A percentile compares a stretch with the other conserved stretches of the same genome.
These are phyloP conservation scores for Mortierella sp. DNA, from an alignment of 371 early-diverging fungal species.

Conservation along the genomic window DNA sequence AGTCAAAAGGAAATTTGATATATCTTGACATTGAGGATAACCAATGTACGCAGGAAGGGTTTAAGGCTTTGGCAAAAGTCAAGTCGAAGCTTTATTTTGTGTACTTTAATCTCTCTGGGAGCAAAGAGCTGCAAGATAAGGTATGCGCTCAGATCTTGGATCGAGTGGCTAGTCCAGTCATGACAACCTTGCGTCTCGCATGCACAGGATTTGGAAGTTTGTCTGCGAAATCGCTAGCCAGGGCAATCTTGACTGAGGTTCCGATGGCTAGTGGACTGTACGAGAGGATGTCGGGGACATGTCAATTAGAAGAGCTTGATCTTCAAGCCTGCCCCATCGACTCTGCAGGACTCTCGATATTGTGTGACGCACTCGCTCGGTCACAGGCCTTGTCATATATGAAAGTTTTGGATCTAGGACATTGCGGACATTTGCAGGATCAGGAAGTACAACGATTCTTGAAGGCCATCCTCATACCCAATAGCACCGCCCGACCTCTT, in stretches of 20 bases:
- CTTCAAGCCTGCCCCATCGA: constrained; percentile 41
- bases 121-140: constrained; percentile 26
- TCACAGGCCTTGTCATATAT: constrained; percentile 15
- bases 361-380: constrained; percentile 16
- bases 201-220: constrained; percentile 36
- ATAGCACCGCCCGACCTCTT: constrained; percentile 6
- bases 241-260: background rate
- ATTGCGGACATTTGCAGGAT: constrained; percentile 29
- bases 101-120: constrained; percentile 40
- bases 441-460: constrained; percentile 14
- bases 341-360: constrained; percentile 13
- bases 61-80: constrained; percentile 30
- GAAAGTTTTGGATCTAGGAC: constrained; percentile 35
- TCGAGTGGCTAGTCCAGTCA: constrained; percentile 26
- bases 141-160: constrained; percentile 41
- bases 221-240: constrained; percentile 32
- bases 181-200: constrained; percentile 32
- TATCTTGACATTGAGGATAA: constrained; percentile 51
- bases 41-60: constrained; percentile 38
- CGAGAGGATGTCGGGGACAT: constrained; percentile 6
- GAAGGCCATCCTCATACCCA: constrained; percentile 25
- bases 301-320: constrained; percentile 47
- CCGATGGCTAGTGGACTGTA: background rate
- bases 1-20: constrained; percentile 26
- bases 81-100: constrained; percentile 30